Evolutionary conservation across 805 yeast genomes (phyloP).

Genomic region (Sporopachydermia quercuum): DNA sequence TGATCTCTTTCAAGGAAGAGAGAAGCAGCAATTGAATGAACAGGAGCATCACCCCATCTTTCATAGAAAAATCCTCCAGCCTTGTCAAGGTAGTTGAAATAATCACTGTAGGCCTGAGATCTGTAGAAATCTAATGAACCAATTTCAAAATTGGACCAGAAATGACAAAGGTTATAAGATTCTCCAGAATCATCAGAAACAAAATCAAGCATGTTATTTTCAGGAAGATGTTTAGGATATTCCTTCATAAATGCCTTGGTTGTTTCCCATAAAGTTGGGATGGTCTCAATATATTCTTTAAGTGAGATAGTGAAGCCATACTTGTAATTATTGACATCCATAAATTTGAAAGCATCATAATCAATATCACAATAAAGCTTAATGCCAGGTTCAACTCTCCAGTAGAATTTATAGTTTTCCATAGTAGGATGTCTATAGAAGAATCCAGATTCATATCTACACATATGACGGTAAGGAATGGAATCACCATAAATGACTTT

Average conservation of each 20-base stretch:
- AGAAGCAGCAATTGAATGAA: slow-evolving; percentile 51
- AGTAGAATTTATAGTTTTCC: slow-evolving; percentile 66
- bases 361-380: slow-evolving; percentile 62
- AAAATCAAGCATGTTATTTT: slow-evolving; percentile 54
- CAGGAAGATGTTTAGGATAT: slow-evolving; percentile 42
- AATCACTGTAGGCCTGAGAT: slow-evolving; percentile 34
- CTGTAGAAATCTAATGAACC: slow-evolving; percentile 48
- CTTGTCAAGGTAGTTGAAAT: slow-evolving; percentile 40
- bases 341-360: slow-evolving; percentile 66
- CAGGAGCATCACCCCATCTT: slow-evolving; percentile 72
- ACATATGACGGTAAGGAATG: slow-evolving; percentile 76
- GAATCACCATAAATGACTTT: slow-evolving; percentile 62
- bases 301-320: slow-evolving; percentile 69
- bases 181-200: slow-evolving; percentile 56
- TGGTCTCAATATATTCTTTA: slow-evolving; percentile 55
- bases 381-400: slow-evolving; percentile 86
- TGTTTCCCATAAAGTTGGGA: slow-evolving; percentile 63
- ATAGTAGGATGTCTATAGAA: slow-evolving; percentile 61
- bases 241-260: slow-evolving; percentile 47
- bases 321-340: slow-evolving; percentile 58
- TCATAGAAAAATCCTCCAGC: slow-evolving; percentile 61
- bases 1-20: slow-evolving; percentile 34
- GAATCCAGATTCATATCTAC: slow-evolving; percentile 76
- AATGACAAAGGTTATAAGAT: slow-evolving; percentile 72
- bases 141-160: slow-evolving; percentile 73